Conservation (phyloP, 148 eudicot genomes). For the Beta vulgaris region DNA sequence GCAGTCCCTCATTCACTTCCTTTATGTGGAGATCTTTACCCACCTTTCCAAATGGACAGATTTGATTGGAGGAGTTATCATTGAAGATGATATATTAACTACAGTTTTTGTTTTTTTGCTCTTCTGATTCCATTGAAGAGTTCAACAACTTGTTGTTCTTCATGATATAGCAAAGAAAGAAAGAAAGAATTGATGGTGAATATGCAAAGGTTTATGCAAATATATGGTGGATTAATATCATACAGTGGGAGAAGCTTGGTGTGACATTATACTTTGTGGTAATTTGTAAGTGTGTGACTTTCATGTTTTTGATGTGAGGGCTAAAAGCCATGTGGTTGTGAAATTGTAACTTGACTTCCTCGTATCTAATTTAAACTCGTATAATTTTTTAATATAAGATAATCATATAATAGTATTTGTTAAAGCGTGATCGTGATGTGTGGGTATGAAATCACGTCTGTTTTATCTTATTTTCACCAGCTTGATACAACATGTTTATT, state of each 20-base stretch:
- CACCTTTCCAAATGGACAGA: slow-evolving; percentile 39
- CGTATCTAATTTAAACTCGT: neutral
- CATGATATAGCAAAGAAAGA: slow-evolving; percentile 13
- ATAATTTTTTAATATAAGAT: neutral
- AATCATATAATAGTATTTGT: neutral
- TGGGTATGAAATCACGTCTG: no score
- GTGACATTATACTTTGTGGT: neutral
- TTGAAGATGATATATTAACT: slow-evolving; percentile 9
- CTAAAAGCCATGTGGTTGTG: neutral
- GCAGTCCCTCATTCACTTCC: slow-evolving; percentile 42
- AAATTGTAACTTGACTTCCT: neutral
- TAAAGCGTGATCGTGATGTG: no score
- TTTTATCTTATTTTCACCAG: no score
- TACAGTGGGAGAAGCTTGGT: neutral
- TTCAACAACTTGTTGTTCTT: slow-evolving; percentile 76
- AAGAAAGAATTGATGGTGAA: neutral
- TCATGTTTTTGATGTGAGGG: neutral
- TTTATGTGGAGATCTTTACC: slow-evolving; percentile 69
- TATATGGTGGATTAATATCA: neutral
- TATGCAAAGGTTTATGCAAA: neutral
- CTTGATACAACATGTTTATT: no score
- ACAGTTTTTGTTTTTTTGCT: slow-evolving; percentile 20
- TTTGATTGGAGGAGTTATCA: slow-evolving; percentile 37
- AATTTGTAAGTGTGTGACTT: neutral
- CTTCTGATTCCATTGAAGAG: slow-evolving; percentile 24